These are phyloP conservation scores for Corynespora cassiicola DNA, from an alignment of 2,329 filamentous ascomycete genomes.

Conservation along the genomic window DNA sequence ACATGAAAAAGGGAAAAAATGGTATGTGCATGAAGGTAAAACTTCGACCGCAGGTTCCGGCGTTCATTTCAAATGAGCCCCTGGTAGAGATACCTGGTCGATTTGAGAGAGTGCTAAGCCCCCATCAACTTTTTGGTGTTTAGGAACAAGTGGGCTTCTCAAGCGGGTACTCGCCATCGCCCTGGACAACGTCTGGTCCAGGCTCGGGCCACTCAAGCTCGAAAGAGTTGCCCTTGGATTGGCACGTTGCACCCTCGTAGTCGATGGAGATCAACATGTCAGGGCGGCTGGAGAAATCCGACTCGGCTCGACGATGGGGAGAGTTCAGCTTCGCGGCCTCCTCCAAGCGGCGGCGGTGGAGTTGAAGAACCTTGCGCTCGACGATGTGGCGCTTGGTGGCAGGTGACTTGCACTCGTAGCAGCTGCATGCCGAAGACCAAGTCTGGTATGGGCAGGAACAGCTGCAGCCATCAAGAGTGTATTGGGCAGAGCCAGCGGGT, in stretches of 20 bases:
- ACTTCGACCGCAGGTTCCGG: no score
- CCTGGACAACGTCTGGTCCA: constrained; percentile 51
- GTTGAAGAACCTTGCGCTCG: constrained; percentile 40
- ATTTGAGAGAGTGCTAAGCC: no score
- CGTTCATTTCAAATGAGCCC: no score
- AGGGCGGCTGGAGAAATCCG: constrained; percentile 47
- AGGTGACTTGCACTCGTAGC: constrained; percentile 24
- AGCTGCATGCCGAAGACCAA: constrained; percentile 29
- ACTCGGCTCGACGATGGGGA: constrained; percentile 34
- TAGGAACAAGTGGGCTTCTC: constrained; percentile 41
- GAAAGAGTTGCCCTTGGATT: constrained; percentile 39
- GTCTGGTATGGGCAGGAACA: constrained; percentile 34
- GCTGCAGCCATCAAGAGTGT: constrained; percentile 35
- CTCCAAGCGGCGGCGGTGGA: constrained; percentile 31
- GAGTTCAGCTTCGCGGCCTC: constrained; percentile 18
- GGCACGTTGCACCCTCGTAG: constrained; percentile 46
- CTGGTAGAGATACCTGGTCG: no score
- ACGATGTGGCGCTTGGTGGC: constrained; percentile 27
- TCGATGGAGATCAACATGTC: constrained; percentile 51
- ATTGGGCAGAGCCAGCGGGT: constrained; percentile 21
- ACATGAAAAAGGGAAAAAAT: no score
- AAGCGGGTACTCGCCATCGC: constrained; percentile 54
- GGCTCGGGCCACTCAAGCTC: constrained; percentile 54
- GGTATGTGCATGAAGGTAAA: no score
- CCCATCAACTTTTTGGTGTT: no score